Evolutionary conservation across 371 early-diverging fungal genomes (phyloP).

Genomic region (Catenaria anguillulae): DNA sequence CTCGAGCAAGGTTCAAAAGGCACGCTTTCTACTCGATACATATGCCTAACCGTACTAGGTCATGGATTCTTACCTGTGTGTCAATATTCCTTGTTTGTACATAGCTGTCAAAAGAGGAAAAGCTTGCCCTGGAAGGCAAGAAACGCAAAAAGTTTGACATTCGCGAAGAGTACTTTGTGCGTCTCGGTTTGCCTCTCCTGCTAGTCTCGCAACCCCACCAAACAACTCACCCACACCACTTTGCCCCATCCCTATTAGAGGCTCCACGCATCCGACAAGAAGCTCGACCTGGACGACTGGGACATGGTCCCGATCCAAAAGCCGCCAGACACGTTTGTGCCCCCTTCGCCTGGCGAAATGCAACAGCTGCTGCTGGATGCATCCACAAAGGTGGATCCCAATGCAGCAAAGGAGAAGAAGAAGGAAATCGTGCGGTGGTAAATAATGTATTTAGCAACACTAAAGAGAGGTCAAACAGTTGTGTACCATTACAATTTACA

Average conservation of each 20-base stretch:
- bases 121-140: background rate
- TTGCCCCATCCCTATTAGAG: background rate
- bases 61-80: no score
- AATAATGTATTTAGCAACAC: no score
- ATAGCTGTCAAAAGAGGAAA: background rate
- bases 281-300: slow-evolving; percentile 3
- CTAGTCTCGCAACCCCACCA: no score
- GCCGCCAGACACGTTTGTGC: slow-evolving; percentile 2
- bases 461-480: no score
- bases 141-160: background rate
- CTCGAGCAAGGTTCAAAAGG: background rate
- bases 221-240: no score
- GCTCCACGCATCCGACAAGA: background rate
- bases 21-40: no score
- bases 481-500: no score
- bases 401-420: background rate
- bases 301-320: slow-evolving; percentile 7
- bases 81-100: no score
- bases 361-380: background rate
- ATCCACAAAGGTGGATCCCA: background rate
- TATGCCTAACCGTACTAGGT: no score
- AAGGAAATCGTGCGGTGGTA: background rate
- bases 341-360: slow-evolving; percentile 6
- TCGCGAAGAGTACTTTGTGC: slow-evolving; percentile 9
- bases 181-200: background rate